Base-by-base conservation (phyloP, 1,139 yeast species). In the Scheffersomyces insectosa region DNA sequence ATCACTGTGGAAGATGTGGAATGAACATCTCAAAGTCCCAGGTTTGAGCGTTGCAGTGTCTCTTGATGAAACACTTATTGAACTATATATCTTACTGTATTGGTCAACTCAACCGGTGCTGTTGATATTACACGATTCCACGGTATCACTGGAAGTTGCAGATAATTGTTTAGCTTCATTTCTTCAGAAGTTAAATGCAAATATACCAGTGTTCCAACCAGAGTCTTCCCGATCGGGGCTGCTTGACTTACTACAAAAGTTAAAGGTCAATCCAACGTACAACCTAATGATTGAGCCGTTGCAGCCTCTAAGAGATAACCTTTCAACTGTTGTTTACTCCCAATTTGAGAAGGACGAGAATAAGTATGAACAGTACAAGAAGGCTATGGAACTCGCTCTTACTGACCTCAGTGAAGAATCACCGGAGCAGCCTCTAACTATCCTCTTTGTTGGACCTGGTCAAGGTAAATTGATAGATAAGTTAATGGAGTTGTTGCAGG, bases 401-500 rank as follows among this genome's bases (percentile, higher is more conserved):
- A 46, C 48, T 1, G 72, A 67, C 42, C 47, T 66, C 20, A 16
- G n/a, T 11, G 12, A 12, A n/a, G 20, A 20, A 10, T 12, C 20
- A 12, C 27, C 25, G 1, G 11, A 25, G 1, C 8, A 28, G 5
- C 12, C 15, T 1, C 28, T 60, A 3, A 44, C 46, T 1, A 65
- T 88, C 4, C 73, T 88, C 6, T 75, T 90, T 1, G 83, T 85
- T 3, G 97, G 97, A 0, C 95, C 97, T 0, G 97, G 97, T 0
- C 66, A 88, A 41, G 97, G 97, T 0, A 90, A 93, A 1, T 63
- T 89, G 32, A 82, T 88, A 1, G 83, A 83, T 39, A 40, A 60
- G 66, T 15, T 80, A 82, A 2, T 63, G 80, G 5, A 53, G 59
- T 2, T 48, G 49, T 50, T 45, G 60, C 10, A 49, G 60, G 0